These are phyloP conservation scores for Rhodotorula paludigena DNA, from an alignment of 768 basidiomycete genomes.

Conservation along the genomic window DNA sequence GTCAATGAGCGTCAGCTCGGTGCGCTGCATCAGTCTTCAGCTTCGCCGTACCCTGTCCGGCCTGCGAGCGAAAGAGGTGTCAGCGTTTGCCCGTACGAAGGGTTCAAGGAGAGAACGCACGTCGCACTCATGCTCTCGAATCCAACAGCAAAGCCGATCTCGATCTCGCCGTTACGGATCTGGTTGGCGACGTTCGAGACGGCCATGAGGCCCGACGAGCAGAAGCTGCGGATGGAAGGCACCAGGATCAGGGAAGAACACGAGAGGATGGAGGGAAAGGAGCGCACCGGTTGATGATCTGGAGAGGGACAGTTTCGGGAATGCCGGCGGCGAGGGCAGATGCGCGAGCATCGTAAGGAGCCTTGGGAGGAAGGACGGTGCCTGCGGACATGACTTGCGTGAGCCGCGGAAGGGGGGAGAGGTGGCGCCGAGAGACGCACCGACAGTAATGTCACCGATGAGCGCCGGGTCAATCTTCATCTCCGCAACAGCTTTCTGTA, in stretches of 20 bases:
- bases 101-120: constrained; percentile 37
- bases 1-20: constrained; percentile 61
- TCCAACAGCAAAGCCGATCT: constrained; percentile 79
- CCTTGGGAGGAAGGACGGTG: constrained; percentile 78
- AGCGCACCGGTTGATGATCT: constrained; percentile 67
- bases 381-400: constrained; percentile 53
- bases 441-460: constrained; percentile 67
- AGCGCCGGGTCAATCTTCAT: constrained; percentile 63
- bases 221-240: constrained; percentile 52
- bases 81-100: too few relatives aligned
- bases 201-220: constrained; percentile 78
- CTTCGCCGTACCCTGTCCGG: background rate
- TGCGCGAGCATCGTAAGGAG: constrained; percentile 78
- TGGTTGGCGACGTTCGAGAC: constrained; percentile 76
- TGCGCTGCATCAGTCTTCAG: background rate
- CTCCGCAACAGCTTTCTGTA: constrained; percentile 25
- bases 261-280: background rate
- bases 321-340: constrained; percentile 81
- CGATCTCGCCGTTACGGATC: constrained; percentile 73
- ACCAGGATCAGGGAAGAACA: background rate
- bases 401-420: background rate
- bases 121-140: constrained; percentile 80
- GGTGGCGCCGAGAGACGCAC: background rate
- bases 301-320: constrained; percentile 62
- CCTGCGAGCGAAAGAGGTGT: background rate